Percentiles rank a stretch among this genome's conserved stretches.
phyloP scores from a whole-genome alignment of 257 asterid genomes.

The Primulina huaijiensis region DNA sequence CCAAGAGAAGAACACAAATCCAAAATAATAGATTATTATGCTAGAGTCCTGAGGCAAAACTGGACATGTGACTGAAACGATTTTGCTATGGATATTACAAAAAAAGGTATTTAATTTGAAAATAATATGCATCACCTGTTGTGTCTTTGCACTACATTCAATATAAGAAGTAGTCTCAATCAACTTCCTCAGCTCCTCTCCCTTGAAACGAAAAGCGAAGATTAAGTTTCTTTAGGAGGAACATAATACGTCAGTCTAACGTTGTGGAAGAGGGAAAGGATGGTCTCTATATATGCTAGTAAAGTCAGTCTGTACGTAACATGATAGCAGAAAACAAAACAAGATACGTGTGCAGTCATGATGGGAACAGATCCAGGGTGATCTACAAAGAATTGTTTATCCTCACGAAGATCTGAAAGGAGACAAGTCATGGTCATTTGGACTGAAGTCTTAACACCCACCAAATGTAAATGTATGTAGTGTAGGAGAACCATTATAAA shows the following conservation, averaged over 20 bases:
- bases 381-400: slow-evolving; percentile 46
- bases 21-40: no score
- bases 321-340: not conserved
- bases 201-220: slow-evolving; percentile 40
- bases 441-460: not conserved
- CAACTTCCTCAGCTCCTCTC: slow-evolving; percentile 75
- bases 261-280: not conserved
- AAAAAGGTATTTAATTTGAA: slow-evolving; percentile 4
- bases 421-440: slow-evolving; percentile 14
- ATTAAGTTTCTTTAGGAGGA: slow-evolving; percentile 21
- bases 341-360: slow-evolving; percentile 49
- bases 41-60: no score
- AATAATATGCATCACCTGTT: slow-evolving; percentile 46
- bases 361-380: slow-evolving; percentile 67
- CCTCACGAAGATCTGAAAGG: slow-evolving; percentile 62
- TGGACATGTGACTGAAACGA: not conserved
- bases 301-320: not conserved
- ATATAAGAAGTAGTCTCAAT: slow-evolving; percentile 75
- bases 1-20: no score
- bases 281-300: slow-evolving; percentile 1
- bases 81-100: no score
- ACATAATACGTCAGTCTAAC: not conserved
- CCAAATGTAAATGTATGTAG: not conserved
- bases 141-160: slow-evolving; percentile 82
- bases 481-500: not conserved